Percentiles rank a stretch among this genome's conserved stretches.
Evolutionary conservation across 768 basidiomycete species (phyloP).

Genomic region (Filobasidium wieringae): DNA sequence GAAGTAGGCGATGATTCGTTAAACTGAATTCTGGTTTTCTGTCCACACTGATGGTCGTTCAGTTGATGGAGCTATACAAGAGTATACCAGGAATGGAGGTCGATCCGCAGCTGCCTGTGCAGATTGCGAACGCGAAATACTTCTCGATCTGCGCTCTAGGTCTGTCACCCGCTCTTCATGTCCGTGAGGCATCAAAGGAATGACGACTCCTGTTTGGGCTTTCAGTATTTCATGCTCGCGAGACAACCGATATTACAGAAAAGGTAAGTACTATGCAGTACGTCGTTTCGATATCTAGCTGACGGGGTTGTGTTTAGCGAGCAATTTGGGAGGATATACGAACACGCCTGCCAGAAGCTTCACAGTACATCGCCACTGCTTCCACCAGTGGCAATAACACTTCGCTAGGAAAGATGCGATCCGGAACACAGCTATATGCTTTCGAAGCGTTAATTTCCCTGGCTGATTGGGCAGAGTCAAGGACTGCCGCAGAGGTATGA

Average conservation of each 20-base stretch:
- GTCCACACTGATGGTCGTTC: neutral
- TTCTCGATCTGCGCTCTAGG: neutral
- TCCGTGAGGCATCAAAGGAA: neutral
- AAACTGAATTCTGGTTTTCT: neutral
- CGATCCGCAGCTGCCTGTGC: neutral
- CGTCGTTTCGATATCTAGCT: neutral
- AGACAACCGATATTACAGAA: neutral
- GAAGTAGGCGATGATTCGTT: neutral
- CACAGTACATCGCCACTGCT: too few species aligned
- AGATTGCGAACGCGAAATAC: neutral
- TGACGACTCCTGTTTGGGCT: too few species aligned
- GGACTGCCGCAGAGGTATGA: too few species aligned
- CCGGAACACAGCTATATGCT: too few species aligned
- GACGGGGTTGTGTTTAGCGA: too few species aligned
- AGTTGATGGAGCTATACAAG: conserved; percentile 8
- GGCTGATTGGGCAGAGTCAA: too few species aligned
- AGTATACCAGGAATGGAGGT: neutral
- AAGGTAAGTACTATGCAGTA: neutral
- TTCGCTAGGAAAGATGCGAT: too few species aligned
- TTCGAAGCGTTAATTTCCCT: too few species aligned
- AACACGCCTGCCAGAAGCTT: too few species aligned
- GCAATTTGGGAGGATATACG: too few species aligned
- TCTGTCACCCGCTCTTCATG: neutral
- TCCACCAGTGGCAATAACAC: too few species aligned
- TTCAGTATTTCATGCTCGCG: neutral